These are phyloP conservation scores for Pleurozium schreberi DNA, from an alignment of 225 moss, liverwort and hornwort species.

Conservation along the genomic window DNA sequence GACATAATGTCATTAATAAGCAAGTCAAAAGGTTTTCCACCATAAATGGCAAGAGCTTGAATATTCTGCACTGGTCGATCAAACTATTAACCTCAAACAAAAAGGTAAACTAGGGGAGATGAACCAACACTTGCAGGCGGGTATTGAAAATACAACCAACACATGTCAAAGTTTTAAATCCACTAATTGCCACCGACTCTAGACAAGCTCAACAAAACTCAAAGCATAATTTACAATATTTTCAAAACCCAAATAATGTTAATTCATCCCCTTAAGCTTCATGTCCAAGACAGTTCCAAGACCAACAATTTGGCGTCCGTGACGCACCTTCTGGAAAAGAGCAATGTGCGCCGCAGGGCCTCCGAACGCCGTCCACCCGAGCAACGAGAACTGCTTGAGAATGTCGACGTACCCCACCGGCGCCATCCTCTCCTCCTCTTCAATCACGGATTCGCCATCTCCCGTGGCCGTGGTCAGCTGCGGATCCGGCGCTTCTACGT, in stretches of 20 bases:
- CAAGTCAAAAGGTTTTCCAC: not conserved
- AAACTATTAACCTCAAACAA: not conserved
- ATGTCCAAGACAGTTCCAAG: no score
- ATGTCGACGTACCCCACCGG: slow-evolving; percentile 37
- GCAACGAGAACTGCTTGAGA: slow-evolving; percentile 36
- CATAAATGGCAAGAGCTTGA: not conserved
- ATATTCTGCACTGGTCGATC: not conserved
- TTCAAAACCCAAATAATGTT: no score
- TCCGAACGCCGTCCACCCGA: slow-evolving; percentile 57
- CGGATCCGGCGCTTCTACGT: not conserved
- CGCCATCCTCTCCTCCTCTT: not conserved
- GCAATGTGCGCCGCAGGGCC: slow-evolving; percentile 52
- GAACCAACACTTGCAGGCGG: no score
- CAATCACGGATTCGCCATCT: not conserved
- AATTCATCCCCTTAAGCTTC: no score
- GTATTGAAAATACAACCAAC: no score
- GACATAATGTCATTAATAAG: no score
- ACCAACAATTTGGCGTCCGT: not conserved
- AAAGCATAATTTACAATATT: no score
- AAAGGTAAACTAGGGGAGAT: no score
- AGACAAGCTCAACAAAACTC: no score
- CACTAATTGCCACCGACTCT: no score
- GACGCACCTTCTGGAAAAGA: slow-evolving; percentile 42
- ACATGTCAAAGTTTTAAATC: no score
- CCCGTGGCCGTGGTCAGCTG: not conserved